Conservation (phyloP, 768 basidiomycete species). For the Suillus weaverae region DNA sequence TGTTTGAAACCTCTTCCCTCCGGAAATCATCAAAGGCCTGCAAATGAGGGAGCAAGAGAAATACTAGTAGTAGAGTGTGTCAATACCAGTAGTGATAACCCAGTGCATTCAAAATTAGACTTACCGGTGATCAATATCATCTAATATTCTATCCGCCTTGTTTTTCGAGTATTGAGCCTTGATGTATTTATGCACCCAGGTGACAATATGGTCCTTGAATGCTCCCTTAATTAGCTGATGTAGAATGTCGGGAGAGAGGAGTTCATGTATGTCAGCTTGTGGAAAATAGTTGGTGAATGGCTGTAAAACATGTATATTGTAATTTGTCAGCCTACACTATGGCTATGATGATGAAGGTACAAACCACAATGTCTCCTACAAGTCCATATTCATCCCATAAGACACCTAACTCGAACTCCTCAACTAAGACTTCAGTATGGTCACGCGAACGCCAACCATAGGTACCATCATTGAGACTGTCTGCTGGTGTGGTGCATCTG, state of each 20-base stretch:
- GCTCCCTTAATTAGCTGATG: slow-evolving; percentile 44
- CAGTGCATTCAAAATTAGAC: slow-evolving; percentile 10
- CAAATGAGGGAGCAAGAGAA: slow-evolving; percentile 16
- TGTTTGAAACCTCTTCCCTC: slow-evolving; percentile 32
- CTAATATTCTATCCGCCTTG: slow-evolving; percentile 28
- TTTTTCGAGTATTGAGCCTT: slow-evolving; percentile 15
- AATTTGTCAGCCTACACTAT: slow-evolving; percentile 5
- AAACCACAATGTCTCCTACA: slow-evolving; percentile 32
- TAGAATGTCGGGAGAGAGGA: no score
- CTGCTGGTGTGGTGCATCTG: background rate
- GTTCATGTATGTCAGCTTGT: no score
- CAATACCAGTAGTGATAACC: background rate
- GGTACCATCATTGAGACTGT: background rate
- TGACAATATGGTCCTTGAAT: slow-evolving; percentile 43
- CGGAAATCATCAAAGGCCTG: slow-evolving; percentile 25
- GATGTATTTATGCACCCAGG: slow-evolving; percentile 37
- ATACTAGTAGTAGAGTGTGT: slow-evolving; percentile 13
- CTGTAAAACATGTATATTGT: no score
- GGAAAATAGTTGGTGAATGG: slow-evolving; percentile 19
- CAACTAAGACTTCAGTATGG: background rate
- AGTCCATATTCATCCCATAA: slow-evolving; percentile 37
- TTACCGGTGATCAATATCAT: slow-evolving; percentile 38
- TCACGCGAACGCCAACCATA: background rate
- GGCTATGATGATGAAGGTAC: slow-evolving; percentile 25
- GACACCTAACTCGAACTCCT: background rate